Evolutionary conservation across 176 grass and related monocot genomes (phyloP), one percentile per base, ranked within the genome.

Genomic region (Triticum monococcum): DNA sequence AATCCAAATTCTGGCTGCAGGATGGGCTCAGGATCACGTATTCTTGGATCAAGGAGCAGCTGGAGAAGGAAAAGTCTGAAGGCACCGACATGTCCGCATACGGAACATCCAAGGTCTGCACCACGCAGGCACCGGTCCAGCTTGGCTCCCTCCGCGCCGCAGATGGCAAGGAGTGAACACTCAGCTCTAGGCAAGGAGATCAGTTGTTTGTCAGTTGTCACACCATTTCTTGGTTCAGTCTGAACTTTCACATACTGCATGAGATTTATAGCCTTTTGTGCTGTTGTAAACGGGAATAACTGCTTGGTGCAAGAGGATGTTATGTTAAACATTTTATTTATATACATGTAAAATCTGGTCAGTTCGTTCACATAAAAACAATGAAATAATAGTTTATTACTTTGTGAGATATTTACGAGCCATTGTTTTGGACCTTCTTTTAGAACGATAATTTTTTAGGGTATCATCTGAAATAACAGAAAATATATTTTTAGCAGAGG

Each of bases 41-140:
- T 77, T 98, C 86, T 78, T 98, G 95, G 95, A 98, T 98, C 78
- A 98, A 92, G 83, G 95, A 98, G 74, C 95, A 98, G 70, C 86
- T 98, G 11, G 95, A 95, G 75, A 93, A 93, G 77, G 95, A 95
- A 62, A 92, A 92, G 87, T 59, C 79, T 0, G 28, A 76, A 12
- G 95, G 95, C 8, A 8, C 69, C 8, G 89, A 93, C 22, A 41
- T 95, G 46, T 91, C 95, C 0, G 63, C 62, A 28, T 97, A 97
- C 0, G 95, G 95, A 64, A 88, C 95, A n/a, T 97, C 95, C 12
- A 97, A 92, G 71, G 89, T 98, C 1, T 92, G 30, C 61, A 63
- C 50, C 60, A 98, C 95, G 7, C 91, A 93, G 81, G 91, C 93
- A 20, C 95, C 95, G 0, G 95, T 98, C 80, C 95, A 98, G 77